phyloP scores from a whole-genome alignment of 441 rosid species.

The Biscutella auriculata region DNA sequence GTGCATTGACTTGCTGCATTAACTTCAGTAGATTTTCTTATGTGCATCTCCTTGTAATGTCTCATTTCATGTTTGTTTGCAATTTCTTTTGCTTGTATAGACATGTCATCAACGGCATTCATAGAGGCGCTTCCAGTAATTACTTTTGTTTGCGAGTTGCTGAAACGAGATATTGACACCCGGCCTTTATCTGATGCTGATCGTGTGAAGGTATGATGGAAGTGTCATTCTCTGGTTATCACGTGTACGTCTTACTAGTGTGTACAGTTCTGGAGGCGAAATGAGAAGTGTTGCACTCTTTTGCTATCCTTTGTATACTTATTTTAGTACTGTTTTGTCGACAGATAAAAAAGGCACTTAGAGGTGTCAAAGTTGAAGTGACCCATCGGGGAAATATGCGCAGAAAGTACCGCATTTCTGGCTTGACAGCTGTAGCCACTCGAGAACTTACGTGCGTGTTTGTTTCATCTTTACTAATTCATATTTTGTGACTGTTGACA shows the following conservation, averaged over 20 bases:
- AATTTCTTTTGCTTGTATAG: slow-evolving; percentile 27
- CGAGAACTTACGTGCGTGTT: slow-evolving; percentile 73
- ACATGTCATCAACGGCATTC: slow-evolving; percentile 93
- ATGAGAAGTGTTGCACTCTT: neutral
- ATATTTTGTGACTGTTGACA: neutral
- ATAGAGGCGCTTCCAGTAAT: slow-evolving; percentile 79
- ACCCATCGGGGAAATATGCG: slow-evolving; percentile 96
- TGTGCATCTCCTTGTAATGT: neutral
- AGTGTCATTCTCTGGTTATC: neutral
- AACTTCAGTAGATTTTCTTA: neutral
- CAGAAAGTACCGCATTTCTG: slow-evolving; percentile 85
- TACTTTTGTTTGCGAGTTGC: slow-evolving; percentile 56
- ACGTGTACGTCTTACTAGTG: neutral
- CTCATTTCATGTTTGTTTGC: neutral
- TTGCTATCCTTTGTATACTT: neutral
- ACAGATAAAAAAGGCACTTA: slow-evolving; percentile 89
- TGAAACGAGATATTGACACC: slow-evolving; percentile 52
- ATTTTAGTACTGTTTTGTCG: neutral
- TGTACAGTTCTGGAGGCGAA: neutral
- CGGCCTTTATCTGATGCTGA: slow-evolving; percentile 82
- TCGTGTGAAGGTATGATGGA: slow-evolving; percentile 63
- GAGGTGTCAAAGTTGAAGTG: slow-evolving; percentile 92
- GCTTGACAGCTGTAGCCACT: slow-evolving; percentile 80
- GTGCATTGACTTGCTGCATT: slow-evolving; percentile 18
- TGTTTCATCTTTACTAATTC: neutral